Evolutionary conservation across 2,329 filamentous ascomycete species (phyloP), one percentile per base, ranked within the genome.

Genomic region (Daldinia sp.): DNA sequence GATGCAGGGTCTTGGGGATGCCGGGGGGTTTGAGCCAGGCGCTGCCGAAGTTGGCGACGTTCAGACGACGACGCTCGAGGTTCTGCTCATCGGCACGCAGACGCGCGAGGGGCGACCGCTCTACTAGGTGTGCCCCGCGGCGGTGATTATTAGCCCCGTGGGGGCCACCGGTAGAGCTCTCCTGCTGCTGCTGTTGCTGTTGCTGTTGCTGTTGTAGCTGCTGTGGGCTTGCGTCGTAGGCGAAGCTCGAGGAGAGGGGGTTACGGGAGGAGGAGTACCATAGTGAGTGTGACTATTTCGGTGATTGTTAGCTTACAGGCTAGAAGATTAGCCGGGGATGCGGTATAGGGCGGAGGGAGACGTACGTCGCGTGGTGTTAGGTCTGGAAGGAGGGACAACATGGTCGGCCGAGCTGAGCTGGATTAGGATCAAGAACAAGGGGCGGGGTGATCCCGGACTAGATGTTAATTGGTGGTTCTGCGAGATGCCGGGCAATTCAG

Each of bases 1-100:
- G 94, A 77, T 97, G 91, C 67, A 97, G 88, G 0, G 95, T 97
- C 84, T 98, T 99, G 64, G 89, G 80, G 62, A 97, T 87, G 6
- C 95, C 96, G 0, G 93, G 94, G 0, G 96, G 96, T 65, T 92
- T 92, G 63, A 99, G 90, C 96, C 96, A 99, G 50, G 88, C 88
- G 72, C 90, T 92, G 67, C 96, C 96, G 77, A 97, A 98, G 75
- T 94, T 92, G 54, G 92, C 88, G 33, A 98, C 91, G 72, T 95
- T 93, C 54, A 88, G 82, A 76, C 94, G 93, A 53, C 95, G 93
- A 7, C 91, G 87, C 61, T 90, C 88, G 71, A 97, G 86, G 65
- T 89, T 87, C 68, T 89, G 87, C 81, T 98, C 96, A 78, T 98
- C 95, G 46, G 88, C 82, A 28, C 88, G 85, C 10, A 97, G 87